Evolutionary conservation across 2,329 filamentous ascomycete species (phyloP).

Genomic region (Helicocarpus griseus): DNA sequence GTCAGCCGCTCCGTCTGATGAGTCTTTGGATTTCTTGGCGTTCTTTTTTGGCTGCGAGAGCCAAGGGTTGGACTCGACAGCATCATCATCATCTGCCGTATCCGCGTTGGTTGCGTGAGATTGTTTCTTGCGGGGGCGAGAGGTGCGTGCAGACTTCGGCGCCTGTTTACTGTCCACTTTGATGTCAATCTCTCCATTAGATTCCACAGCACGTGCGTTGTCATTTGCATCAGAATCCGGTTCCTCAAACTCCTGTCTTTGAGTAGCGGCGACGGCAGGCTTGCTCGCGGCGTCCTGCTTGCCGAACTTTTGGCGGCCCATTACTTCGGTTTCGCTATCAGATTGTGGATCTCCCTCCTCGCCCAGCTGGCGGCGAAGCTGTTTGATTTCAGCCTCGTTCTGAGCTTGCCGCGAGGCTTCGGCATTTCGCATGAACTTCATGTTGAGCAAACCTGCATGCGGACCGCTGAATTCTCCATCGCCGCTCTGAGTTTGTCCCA

Average conservation of each 20-base stretch:
- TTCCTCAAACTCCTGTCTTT: constrained; percentile 54
- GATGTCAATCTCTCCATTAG: constrained; percentile 27
- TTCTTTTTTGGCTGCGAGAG: constrained; percentile 20
- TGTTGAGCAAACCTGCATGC: constrained; percentile 60
- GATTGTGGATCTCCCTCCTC: constrained; percentile 46
- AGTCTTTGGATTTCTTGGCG: constrained; percentile 11
- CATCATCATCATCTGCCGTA: constrained; percentile 11
- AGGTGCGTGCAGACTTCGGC: constrained; percentile 14
- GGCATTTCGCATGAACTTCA: constrained; percentile 92
- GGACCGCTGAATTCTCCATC: constrained; percentile 33
- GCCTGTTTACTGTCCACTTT: constrained; percentile 19
- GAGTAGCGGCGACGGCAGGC: constrained; percentile 17
- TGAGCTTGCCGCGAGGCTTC: constrained; percentile 67
- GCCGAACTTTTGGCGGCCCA: constrained; percentile 51
- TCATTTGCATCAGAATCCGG: constrained; percentile 41
- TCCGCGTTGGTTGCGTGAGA: constrained; percentile 14
- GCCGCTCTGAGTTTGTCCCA: constrained; percentile 40
- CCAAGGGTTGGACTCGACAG: constrained; percentile 28
- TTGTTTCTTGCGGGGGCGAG: background rate
- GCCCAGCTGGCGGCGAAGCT: constrained; percentile 59
- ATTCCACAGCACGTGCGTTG: constrained; percentile 9
- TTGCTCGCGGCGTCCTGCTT: constrained; percentile 22
- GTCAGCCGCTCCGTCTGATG: constrained; percentile 6
- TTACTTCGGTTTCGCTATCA: constrained; percentile 43
- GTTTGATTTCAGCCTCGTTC: constrained; percentile 66